Conservation (phyloP, 208 protist genomes). For the Vickermania ingenoplastis region DNA sequence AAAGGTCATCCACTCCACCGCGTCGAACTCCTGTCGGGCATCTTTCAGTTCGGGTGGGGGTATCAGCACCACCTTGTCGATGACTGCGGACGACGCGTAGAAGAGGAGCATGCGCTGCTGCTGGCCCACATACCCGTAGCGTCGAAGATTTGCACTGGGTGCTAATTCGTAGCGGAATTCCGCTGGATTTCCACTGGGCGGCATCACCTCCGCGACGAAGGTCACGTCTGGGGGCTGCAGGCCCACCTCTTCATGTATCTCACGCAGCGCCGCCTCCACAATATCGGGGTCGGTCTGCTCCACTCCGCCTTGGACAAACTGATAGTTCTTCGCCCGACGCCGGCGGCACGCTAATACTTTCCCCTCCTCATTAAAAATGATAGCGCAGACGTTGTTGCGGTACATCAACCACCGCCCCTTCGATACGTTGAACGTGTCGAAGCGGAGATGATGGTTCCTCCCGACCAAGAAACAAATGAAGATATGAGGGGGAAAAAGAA, state of each 20-base stretch:
- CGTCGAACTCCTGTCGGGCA: conserved; percentile 45
- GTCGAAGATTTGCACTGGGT: conserved; percentile 39
- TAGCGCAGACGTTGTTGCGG: conserved; percentile 63
- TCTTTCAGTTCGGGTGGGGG: conserved; percentile 29
- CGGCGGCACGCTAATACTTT: conserved; percentile 55
- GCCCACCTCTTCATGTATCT: conserved; percentile 71
- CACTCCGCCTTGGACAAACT: conserved; percentile 75
- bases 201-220: conserved; percentile 62
- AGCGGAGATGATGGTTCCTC: not conserved
- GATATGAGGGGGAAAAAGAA: not conserved
- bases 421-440: not conserved
- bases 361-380: conserved; percentile 62
- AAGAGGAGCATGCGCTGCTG: conserved; percentile 72
- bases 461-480: not conserved
- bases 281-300: conserved; percentile 47
- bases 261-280: conserved; percentile 39
- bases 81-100: conserved; percentile 25
- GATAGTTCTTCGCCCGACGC: conserved; percentile 25
- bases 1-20: conserved; percentile 40
- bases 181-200: conserved; percentile 43
- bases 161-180: conserved; percentile 56
- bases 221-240: conserved; percentile 27
- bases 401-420: conserved; percentile 32
- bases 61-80: conserved; percentile 45
- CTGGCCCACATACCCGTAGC: conserved; percentile 63